These are phyloP conservation scores for Saraca asoca DNA, from an alignment of 331 rosid genomes.

Conservation along the genomic window DNA sequence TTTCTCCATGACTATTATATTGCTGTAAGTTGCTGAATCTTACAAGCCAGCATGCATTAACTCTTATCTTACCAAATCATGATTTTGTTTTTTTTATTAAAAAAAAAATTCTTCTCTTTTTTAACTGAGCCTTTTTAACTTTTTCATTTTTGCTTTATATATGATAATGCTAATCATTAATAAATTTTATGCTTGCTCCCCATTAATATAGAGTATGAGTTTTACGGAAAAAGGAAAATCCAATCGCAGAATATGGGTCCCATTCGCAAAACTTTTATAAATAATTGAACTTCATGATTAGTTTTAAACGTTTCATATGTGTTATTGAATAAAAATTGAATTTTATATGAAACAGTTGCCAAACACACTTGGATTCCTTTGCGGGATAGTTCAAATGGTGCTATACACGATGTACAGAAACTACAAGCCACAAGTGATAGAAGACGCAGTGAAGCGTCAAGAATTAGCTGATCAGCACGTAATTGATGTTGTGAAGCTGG, in stretches of 20 bases:
- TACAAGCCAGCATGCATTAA: background rate
- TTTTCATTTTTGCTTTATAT: conserved; percentile 23
- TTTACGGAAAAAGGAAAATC: background rate
- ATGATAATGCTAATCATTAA: conserved; percentile 15
- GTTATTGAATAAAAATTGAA: no score
- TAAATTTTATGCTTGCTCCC: conserved; percentile 20
- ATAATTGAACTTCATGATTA: background rate
- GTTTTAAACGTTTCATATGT: background rate
- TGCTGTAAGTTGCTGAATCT: conserved; percentile 58
- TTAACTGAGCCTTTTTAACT: conserved; percentile 14
- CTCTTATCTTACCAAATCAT: conserved; percentile 8
- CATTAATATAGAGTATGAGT: conserved; percentile 28
- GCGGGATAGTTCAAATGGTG: conserved; percentile 80
- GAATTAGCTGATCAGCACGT: conserved; percentile 59
- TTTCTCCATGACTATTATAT: conserved; percentile 75
- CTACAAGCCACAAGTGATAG: conserved; percentile 40
- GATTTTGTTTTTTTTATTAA: no score
- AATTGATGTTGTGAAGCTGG: conserved; percentile 61
- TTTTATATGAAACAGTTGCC: conserved; percentile 57
- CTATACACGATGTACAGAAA: conserved; percentile 69
- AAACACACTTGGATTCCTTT: conserved; percentile 73
- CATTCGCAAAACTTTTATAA: conserved; percentile 1
- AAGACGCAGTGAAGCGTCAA: conserved; percentile 60
- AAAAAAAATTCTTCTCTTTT: background rate
- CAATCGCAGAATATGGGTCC: conserved; percentile 26